Base-by-base conservation (phyloP, 306 rosid genomes). In the Medicago truncatula region DNA sequence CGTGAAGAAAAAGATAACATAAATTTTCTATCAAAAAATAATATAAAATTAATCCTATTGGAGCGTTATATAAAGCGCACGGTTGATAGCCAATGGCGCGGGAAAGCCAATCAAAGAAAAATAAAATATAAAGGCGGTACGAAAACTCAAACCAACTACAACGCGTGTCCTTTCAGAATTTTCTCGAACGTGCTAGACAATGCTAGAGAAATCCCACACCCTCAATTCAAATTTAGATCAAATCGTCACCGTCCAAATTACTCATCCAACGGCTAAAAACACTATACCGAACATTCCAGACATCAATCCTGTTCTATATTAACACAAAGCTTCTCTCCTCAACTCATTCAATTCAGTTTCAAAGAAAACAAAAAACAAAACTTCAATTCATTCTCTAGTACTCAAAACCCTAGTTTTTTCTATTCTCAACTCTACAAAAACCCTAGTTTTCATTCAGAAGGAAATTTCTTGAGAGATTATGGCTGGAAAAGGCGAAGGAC, bases 401-500 rank as follows among this genome's bases (percentile, higher is more conserved):
- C 9, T 1, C n/a, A 1, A 49, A 49, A 49, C 17, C 18, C 57
- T 46, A 46, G 36, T 23, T 28, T 28, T 28, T 3, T 28, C 31
- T 28, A 34, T 15, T 49, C 17, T 49, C 7, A 6, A 0, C 9
- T 5, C 52, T 9, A 21, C 25, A 11, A 2, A 0, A 21, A 54
- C 5, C 15, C 36, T 4, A 6, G n/a, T 21, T 77, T 28, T 1
- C 5, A 25, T 18, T 60, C 34, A 3, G 53, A 34, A 41, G 4
- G 8, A 13, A 10, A 53, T 13, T 16, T 9, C 7, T 50, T 56
- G 21, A 23, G 50, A 23, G 38, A 41, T 0, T 34, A 86, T 86
- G 90, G 90, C 90, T 44, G 88, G 80, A 2, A 86, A 86, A 82
- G 82, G 88, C 1, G 88, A 87, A 17, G 88, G 86, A 14, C 90